Evolutionary conservation across 371 early-diverging fungal genomes (phyloP), one percentile per base, ranked within the genome.

Genomic region (Saksenaea vasiformis): DNA sequence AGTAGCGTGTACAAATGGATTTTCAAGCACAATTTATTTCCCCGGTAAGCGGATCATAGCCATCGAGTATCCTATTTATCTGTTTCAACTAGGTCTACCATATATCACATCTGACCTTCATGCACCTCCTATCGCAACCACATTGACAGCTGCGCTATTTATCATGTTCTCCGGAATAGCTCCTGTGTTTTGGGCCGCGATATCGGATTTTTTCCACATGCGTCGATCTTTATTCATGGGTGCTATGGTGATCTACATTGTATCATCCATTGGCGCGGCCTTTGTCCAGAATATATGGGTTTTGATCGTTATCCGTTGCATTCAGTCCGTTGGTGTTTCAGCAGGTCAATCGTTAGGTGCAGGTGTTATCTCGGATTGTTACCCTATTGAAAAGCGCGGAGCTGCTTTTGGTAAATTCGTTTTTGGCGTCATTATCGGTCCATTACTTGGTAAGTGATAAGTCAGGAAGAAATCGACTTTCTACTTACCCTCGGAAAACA

Each of bases 311-410:
- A 79, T 87, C 38, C 85, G 91, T 0, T 60, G 80, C 8, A 64
- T 90, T 24, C 91, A 90, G 65, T 66, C 87, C 22, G 71, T 78
- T 28, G 89, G 90, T 5, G 72, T 85, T 9, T 87, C 89, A 9
- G 86, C 87, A 26, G 86, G 83, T 24, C 78, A 84, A 59, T 77
- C 86, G 24, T 77, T 91, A 8, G 91, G 92, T 5, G 87, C 89
- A 5, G 92, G 75, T 1, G 78, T 84, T 0, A 78, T 88, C 5
- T 55, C 37, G 59, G 72, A 72, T 60, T 60, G 56, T 27, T 76
- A 72, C 36, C 66, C 68, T 3, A 60, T 72, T n/a, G 67, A 70
- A 54, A 35, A 66, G 62, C 28, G 76, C 26, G 76, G 76, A 5
- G 58, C 68, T 34, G 76, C 76, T 2, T 72, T 76, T 67, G 76